These are phyloP conservation scores for Gossypium schwendimanii DNA, from an alignment of 441 rosid species.

Conservation along the genomic window DNA sequence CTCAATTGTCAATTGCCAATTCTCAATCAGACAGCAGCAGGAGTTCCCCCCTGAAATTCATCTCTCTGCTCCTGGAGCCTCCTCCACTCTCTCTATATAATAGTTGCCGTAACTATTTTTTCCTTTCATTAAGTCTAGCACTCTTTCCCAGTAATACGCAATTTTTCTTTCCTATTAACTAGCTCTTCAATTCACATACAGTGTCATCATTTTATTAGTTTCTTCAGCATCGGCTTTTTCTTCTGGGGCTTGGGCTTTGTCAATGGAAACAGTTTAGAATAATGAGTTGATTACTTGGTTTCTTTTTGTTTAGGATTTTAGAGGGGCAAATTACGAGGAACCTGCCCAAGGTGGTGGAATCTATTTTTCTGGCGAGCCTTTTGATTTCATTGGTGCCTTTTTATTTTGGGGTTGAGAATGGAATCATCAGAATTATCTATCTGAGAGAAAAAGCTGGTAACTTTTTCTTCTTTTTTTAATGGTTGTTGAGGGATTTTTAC, in stretches of 20 bases:
- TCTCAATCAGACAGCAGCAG: no score
- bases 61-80: no score
- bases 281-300: not conserved
- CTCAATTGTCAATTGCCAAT: no score
- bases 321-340: slow-evolving; percentile 3
- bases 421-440: slow-evolving; percentile 16
- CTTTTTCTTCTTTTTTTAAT: not conserved
- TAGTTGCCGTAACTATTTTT: no score
- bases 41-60: no score
- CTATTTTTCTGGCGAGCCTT: slow-evolving; percentile 23
- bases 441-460: slow-evolving; percentile 4
- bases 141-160: no score
- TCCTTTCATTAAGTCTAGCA: no score
- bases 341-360: slow-evolving; percentile 11
- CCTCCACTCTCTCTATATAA: no score
- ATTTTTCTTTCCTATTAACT: no score
- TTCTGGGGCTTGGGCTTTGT: not conserved
- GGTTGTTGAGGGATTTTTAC: slow-evolving; percentile 10
- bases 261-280: not conserved
- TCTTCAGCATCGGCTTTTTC: not conserved
- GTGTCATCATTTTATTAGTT: not conserved
- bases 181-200: not conserved
- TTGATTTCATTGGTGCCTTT: slow-evolving; percentile 21
- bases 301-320: not conserved
- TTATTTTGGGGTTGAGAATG: slow-evolving; percentile 25